Conservation (phyloP, 192 early-diverging fungal species). For the Chytriomyces hyalinus region DNA sequence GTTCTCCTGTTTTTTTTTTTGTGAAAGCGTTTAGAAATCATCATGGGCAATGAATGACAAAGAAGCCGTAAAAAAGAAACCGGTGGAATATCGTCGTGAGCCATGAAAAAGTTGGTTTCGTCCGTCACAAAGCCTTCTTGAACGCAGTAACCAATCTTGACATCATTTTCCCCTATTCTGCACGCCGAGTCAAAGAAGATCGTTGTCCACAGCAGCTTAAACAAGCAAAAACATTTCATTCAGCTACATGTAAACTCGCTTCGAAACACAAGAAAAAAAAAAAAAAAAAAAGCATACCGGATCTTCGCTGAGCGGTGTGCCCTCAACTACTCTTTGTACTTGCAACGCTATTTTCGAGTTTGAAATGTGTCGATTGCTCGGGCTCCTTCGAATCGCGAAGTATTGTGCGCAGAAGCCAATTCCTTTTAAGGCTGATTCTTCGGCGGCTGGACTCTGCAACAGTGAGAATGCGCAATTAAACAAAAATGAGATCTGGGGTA, state of each 20-base stretch:
- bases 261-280: too few relatives aligned
- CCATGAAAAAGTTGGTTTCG: conserved; percentile 41
- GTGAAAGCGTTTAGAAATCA: too few relatives aligned
- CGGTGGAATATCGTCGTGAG: conserved; percentile 11
- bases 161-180: conserved; percentile 36
- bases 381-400: conserved; percentile 39
- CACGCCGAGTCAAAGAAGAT: conserved; percentile 30
- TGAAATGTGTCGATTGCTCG: conserved; percentile 40
- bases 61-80: too few relatives aligned
- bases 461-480: not conserved
- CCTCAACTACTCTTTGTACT: conserved; percentile 14
- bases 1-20: not conserved
- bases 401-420: conserved; percentile 43
- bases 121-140: conserved; percentile 44
- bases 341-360: conserved; percentile 50
- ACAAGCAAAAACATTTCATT: too few relatives aligned
- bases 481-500: not conserved
- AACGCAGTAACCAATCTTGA: conserved; percentile 38
- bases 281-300: not conserved
- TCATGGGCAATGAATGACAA: too few relatives aligned
- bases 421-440: conserved; percentile 44
- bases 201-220: conserved; percentile 27
- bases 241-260: too few relatives aligned
- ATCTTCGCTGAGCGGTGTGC: conserved; percentile 10
- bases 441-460: conserved; percentile 47